Base-by-base conservation (phyloP, 805 yeast species). In the Clavispora santaluciae region DNA sequence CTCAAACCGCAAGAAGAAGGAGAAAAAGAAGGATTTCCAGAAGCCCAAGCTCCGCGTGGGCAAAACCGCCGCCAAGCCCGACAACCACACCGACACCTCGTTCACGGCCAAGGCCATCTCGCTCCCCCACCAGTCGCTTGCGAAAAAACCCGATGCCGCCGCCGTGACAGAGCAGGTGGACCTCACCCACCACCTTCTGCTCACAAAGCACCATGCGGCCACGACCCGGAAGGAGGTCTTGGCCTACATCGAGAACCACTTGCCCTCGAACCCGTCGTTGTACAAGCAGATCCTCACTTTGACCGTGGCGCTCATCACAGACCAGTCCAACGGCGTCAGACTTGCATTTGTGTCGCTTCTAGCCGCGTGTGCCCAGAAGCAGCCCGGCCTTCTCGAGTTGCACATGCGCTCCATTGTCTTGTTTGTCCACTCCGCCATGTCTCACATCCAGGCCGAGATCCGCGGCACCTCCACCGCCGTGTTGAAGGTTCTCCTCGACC, bases 31-130 rank as follows among this genome's bases (percentile, higher is more conserved):
- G 63, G 95, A 86, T 55, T 86, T 86, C 58, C 72, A 65, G 39
- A 88, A 88, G 60, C 72, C 79, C 44, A 91, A 87, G 68, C 75
- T 93, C 39, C 83, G 76, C 55, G 97, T 93, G 24, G 99, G 99
- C 42, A 93, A 93, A 61, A 69, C 83, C 2, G 77, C 78, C 15
- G 78, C 80, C 5, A 78, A 78, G 47, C 79, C 89, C 5, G 76
- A 79, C 15, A 87, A 88, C 57, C 78, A 74, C 43, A 93, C 99
- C 4, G 91, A 85, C 50, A 87, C 95, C 0, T 83, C 95, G 0
- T 91, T 91, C 64, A 76, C 75, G 33, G 81, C 95, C 9, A 85
- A 80, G 54, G 59, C 77, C 30, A 72, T 76, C 42, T 62, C 73
- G 22, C 61, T 75, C 25, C 79, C 76, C 8, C 62, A 64, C 44